These are phyloP conservation scores for Lophiostoma macrostomum DNA, from an alignment of 495 filamentous ascomycete genomes.

Conservation along the genomic window DNA sequence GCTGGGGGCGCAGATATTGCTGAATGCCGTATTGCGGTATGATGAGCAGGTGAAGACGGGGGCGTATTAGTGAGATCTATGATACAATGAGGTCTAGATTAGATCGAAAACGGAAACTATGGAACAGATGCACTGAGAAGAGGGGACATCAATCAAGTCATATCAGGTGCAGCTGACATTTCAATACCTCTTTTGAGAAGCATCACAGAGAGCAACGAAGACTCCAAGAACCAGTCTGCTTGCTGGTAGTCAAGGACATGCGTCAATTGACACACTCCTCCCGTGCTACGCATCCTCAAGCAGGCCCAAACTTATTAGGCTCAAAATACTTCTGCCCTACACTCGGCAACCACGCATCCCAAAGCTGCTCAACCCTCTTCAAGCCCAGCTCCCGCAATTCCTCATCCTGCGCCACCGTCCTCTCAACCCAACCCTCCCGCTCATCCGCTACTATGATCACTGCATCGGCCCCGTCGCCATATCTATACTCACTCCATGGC, in stretches of 20 bases:
- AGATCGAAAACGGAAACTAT: too few relatives aligned
- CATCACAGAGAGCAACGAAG: too few relatives aligned
- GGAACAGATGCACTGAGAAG: too few relatives aligned
- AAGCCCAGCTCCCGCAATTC: conserved; percentile 5
- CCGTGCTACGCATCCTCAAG: too few relatives aligned
- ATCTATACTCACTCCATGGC: conserved; percentile 19
- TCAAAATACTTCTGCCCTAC: conserved; percentile 4
- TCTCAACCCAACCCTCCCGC: conserved; percentile 17
- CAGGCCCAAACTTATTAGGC: conserved; percentile 7
- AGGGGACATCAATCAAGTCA: too few relatives aligned
- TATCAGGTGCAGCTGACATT: too few relatives aligned
- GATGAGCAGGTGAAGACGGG: conserved; percentile 18
- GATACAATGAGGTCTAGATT: too few relatives aligned
- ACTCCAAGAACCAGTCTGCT: too few relatives aligned
- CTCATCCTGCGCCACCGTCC: conserved; percentile 12
- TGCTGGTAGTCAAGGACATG: too few relatives aligned
- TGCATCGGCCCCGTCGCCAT: background rate
- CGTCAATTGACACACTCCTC: too few relatives aligned
- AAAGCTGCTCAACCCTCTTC: conserved; percentile 10
- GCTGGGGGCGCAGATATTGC: conserved; percentile 27
- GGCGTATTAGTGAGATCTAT: conserved; percentile 6
- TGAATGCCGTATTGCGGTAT: conserved; percentile 25
- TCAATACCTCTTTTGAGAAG: too few relatives aligned
- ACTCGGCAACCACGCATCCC: background rate
- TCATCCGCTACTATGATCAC: conserved; percentile 16